These are phyloP conservation scores for Eucalyptus fibrosa DNA, from an alignment of 345 rosid species.

Conservation along the genomic window DNA sequence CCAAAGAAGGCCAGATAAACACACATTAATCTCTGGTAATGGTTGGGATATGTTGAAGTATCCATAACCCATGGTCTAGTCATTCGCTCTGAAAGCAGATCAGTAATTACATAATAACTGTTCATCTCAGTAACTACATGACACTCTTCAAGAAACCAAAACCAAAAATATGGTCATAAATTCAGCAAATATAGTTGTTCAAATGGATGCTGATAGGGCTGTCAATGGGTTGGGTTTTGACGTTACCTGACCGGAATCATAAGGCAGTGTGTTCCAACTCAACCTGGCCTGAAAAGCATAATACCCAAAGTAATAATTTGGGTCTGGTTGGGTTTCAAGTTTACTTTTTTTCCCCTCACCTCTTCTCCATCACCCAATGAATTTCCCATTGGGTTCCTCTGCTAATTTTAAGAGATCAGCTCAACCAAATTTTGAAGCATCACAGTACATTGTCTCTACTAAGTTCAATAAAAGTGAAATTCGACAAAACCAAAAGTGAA, in stretches of 20 bases:
- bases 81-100: not conserved
- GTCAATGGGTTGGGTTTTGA: accelerated
- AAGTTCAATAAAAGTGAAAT: not conserved
- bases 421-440: too few species aligned
- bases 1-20: not conserved
- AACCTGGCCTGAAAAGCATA: too few species aligned
- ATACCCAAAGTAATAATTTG: too few species aligned
- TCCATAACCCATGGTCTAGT: not conserved
- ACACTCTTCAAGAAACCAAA: not conserved
- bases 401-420: too few species aligned
- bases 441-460: too few species aligned
- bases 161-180: not conserved
- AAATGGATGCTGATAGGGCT: not conserved
- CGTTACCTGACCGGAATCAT: too few species aligned
- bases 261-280: too few species aligned
- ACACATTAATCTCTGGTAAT: not conserved
- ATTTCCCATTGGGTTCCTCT: too few species aligned
- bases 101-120: not conserved
- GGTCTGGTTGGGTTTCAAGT: too few species aligned
- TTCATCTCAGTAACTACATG: not conserved
- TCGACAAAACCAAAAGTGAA: not conserved
- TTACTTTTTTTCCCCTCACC: too few species aligned
- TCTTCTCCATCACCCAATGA: accelerated
- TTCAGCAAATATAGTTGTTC: not conserved
- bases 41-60: not conserved